phyloP scores from a whole-genome alignment of 805 yeast species.

The Yamadazyma scolyti region DNA sequence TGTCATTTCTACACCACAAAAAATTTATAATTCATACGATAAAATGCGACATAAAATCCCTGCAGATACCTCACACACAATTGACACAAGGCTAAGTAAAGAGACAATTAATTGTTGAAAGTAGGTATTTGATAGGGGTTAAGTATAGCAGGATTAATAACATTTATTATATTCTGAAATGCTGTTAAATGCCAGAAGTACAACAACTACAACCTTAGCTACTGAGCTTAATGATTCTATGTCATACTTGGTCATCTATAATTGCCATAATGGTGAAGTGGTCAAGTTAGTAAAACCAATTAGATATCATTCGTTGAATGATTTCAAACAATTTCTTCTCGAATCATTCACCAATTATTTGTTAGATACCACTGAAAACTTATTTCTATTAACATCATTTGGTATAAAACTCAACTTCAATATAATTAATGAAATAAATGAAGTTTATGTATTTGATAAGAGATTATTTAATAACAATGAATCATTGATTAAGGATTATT shows the following conservation, averaged over 20 bases:
- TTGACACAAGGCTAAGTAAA: too few relatives aligned
- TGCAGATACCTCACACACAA: too few relatives aligned
- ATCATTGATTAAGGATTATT: slow-evolving; percentile 7
- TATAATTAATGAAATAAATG: slow-evolving; percentile 48
- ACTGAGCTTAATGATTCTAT: slow-evolving; percentile 6
- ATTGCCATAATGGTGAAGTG: slow-evolving; percentile 35
- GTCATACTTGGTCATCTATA: slow-evolving; percentile 27
- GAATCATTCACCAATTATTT: slow-evolving; percentile 21
- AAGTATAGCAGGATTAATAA: too few relatives aligned
- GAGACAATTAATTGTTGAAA: too few relatives aligned
- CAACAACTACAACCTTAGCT: slow-evolving; percentile 12
- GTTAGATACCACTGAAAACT: slow-evolving; percentile 22
- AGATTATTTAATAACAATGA: slow-evolving; percentile 41
- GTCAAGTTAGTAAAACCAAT: slow-evolving; percentile 38
- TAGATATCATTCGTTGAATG: slow-evolving; percentile 30
- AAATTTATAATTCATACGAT: too few relatives aligned
- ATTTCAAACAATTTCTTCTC: slow-evolving; percentile 26
- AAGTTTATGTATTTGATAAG: slow-evolving; percentile 62
- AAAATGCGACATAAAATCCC: too few relatives aligned
- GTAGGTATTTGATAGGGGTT: too few relatives aligned
- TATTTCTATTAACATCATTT: slow-evolving; percentile 59
- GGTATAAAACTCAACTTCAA: slow-evolving; percentile 59
- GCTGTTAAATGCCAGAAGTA: slow-evolving; percentile 4
- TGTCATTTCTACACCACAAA: too few relatives aligned
- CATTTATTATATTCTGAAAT: slow-evolving; percentile 1